These are phyloP conservation scores for Akanthomyces lecanii DNA, from an alignment of 2,329 filamentous ascomycete genomes.

Conservation along the genomic window DNA sequence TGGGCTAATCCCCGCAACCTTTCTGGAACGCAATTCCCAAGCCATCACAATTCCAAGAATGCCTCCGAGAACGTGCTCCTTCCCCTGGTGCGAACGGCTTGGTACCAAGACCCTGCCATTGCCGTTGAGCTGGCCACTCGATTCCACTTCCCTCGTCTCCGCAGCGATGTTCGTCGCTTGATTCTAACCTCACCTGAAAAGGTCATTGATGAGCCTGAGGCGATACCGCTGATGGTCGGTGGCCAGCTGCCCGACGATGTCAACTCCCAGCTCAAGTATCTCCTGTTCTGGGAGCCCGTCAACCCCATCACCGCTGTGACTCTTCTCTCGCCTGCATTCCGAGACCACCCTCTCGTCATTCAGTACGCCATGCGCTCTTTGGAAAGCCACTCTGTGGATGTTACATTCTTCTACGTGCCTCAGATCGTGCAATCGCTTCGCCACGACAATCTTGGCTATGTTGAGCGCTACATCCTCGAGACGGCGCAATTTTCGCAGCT, in stretches of 20 bases:
- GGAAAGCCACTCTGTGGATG: slow-evolving; percentile 90
- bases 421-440: slow-evolving; percentile 95
- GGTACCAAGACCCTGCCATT: slow-evolving; percentile 78
- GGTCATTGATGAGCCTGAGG: slow-evolving; percentile 75
- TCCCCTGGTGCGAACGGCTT: slow-evolving; percentile 73
- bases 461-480: slow-evolving; percentile 93
- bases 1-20: slow-evolving; percentile 83
- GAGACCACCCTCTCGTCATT: slow-evolving; percentile 85
- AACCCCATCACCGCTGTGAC: slow-evolving; percentile 92
- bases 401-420: slow-evolving; percentile 98
- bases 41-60: slow-evolving; percentile 38
- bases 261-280: slow-evolving; percentile 77
- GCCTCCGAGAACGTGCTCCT: slow-evolving; percentile 45
- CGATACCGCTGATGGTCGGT: slow-evolving; percentile 76
- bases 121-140: slow-evolving; percentile 80
- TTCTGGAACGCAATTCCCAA: slow-evolving; percentile 35
- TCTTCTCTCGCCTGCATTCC: slow-evolving; percentile 86
- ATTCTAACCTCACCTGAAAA: slow-evolving; percentile 80
- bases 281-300: slow-evolving; percentile 88
- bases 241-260: slow-evolving; percentile 73
- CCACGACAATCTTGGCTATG: slow-evolving; percentile 90
- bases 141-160: slow-evolving; percentile 71
- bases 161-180: slow-evolving; percentile 72
- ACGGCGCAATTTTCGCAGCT: slow-evolving; percentile 97
- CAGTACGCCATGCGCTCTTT: slow-evolving; percentile 96